Percentiles rank a stretch among this genome's conserved stretches.
Conservation (phyloP, 305 asterid genomes). For the Petunia hybrid region DNA sequence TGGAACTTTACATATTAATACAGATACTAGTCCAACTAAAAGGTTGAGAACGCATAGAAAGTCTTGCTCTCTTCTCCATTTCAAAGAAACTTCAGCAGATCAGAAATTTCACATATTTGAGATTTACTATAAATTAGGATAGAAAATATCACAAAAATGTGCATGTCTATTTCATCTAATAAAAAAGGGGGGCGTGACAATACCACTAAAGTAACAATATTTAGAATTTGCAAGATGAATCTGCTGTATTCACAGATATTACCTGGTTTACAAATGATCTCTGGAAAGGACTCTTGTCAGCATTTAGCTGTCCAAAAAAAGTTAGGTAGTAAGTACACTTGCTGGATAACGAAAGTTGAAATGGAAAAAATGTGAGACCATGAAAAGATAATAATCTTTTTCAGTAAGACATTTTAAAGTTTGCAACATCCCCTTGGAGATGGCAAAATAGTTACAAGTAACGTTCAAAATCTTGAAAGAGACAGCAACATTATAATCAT, state of each 20-base stretch:
- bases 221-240: constrained; percentile 32
- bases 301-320: constrained; percentile 63
- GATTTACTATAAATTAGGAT: background rate
- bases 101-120: background rate
- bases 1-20: background rate
- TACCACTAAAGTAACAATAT: constrained; percentile 31
- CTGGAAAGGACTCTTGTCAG: constrained; percentile 79
- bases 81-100: constrained; percentile 22
- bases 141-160: background rate
- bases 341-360: constrained; percentile 34
- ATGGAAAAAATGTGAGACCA: constrained; percentile 19
- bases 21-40: background rate
- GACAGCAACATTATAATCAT: constrained; percentile 13
- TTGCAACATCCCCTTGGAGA: background rate
- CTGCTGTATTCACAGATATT: background rate
- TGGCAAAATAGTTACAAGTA: background rate
- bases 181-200: background rate
- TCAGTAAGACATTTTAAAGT: background rate
- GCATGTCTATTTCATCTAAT: background rate
- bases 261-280: constrained; percentile 86
- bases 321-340: constrained; percentile 38
- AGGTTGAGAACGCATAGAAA: background rate
- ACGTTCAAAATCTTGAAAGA: constrained; percentile 17
- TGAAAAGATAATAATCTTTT: background rate
- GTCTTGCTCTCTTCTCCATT: background rate